Conservation (phyloP, 352 stramenopile species). For the Phytophthora capsici region DNA sequence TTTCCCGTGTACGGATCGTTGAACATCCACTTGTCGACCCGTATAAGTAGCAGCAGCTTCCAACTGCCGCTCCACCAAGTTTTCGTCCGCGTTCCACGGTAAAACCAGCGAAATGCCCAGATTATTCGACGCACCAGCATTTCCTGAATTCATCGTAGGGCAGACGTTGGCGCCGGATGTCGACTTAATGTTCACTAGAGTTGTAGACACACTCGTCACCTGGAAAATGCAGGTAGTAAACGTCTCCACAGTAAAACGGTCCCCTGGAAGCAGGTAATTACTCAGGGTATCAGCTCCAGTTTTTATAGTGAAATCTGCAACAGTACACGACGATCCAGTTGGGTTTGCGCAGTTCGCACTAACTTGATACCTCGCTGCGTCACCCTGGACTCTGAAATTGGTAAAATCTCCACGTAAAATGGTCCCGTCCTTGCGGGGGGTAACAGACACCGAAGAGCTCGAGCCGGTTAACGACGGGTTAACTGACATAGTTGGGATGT, state of each 20-base stretch:
- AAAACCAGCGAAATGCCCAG: slow-evolving; percentile 43
- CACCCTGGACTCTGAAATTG: slow-evolving; percentile 81
- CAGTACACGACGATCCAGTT: slow-evolving; percentile 2
- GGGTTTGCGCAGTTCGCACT: slow-evolving; percentile 15
- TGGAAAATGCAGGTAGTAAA: slow-evolving; percentile 67
- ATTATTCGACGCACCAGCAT: slow-evolving; percentile 1
- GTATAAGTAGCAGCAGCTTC: slow-evolving; percentile 57
- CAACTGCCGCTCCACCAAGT: slow-evolving; percentile 53
- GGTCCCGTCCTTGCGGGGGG: slow-evolving; percentile 54
- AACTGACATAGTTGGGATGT: slow-evolving; percentile 67
- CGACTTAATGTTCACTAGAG: slow-evolving; percentile 39
- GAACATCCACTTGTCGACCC: slow-evolving; percentile 86
- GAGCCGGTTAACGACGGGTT: slow-evolving; percentile 36
- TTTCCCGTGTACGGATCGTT: slow-evolving; percentile 92
- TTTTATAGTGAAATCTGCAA: slow-evolving; percentile 17
- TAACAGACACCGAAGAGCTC: slow-evolving; percentile 36
- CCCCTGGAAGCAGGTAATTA: slow-evolving; percentile 31
- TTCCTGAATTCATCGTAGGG: slow-evolving; percentile 22
- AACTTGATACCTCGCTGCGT: slow-evolving; percentile 53
- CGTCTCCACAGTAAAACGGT: slow-evolving; percentile 63
- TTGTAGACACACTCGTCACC: slow-evolving; percentile 22
- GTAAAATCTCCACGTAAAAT: slow-evolving; percentile 92
- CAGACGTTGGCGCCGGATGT: slow-evolving; percentile 27
- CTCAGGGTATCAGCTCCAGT: slow-evolving; percentile 38
- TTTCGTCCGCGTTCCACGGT: slow-evolving; percentile 75